Conservation (phyloP, 1,284 basidiomycete species). For the Tausonia pullulans region DNA sequence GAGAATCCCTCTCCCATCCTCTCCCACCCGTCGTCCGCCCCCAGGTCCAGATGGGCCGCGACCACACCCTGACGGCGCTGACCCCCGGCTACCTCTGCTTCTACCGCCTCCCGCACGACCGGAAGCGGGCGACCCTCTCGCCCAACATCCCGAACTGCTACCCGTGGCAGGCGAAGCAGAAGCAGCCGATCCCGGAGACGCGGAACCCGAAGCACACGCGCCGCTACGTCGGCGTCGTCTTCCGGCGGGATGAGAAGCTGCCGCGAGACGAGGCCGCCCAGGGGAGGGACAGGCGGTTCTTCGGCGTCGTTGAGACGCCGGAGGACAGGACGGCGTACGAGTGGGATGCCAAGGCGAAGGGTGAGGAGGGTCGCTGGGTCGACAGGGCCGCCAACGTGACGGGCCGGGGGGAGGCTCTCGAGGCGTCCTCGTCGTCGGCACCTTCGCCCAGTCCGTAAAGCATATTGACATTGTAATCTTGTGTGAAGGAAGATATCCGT, state of each 20-base stretch:
- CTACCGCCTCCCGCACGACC: constrained; percentile 45
- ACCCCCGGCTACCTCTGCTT: constrained; percentile 84
- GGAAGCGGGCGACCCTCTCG: constrained; percentile 37
- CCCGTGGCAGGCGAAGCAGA: constrained; percentile 40
- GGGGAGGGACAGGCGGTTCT: constrained; percentile 42
- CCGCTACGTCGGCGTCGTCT: constrained; percentile 70
- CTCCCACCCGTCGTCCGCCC: neutral
- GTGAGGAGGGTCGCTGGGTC: neutral
- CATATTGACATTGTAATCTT: too few relatives aligned
- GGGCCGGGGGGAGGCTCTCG: neutral
- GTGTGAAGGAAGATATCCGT: too few relatives aligned
- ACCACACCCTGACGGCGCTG: constrained; percentile 81
- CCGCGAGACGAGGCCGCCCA: constrained; percentile 60
- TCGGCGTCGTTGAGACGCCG: constrained; percentile 20
- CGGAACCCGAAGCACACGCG: constrained; percentile 36
- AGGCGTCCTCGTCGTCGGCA: too few relatives aligned
- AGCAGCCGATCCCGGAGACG: constrained; percentile 20
- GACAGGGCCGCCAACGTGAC: neutral
- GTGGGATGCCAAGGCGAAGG: neutral
- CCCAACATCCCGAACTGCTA: constrained; percentile 35
- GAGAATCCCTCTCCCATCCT: neutral
- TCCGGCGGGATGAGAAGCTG: constrained; percentile 63
- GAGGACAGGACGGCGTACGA: neutral
- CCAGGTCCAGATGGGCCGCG: constrained; percentile 77
- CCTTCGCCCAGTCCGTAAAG: too few relatives aligned